Evolutionary conservation across 2,329 filamentous ascomycete species (phyloP).

Genomic region (Emmonsiellopsis sp.): DNA sequence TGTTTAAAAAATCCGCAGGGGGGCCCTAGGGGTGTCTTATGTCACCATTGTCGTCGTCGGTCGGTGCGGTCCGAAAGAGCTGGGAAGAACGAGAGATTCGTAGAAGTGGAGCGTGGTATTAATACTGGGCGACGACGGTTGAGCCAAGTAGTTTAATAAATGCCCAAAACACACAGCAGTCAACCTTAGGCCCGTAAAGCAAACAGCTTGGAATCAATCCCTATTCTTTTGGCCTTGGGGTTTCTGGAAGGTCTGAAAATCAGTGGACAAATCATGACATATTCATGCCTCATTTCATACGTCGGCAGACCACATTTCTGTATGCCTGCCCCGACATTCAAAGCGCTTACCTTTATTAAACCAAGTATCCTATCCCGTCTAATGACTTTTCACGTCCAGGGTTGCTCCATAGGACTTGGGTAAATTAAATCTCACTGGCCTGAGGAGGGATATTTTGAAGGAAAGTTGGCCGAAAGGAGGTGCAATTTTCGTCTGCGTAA

Average conservation of each 20-base stretch:
- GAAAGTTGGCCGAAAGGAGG: no score
- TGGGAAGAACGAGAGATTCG: neutral
- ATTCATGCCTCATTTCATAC: neutral
- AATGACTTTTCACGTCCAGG: no score
- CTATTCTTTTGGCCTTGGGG: neutral
- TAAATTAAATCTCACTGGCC: no score
- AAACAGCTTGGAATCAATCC: neutral
- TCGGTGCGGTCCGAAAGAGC: neutral
- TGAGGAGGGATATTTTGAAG: no score
- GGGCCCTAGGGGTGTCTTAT: neutral
- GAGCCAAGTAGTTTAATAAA: constrained; percentile 1
- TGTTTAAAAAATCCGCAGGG: neutral
- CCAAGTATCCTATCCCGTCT: no score
- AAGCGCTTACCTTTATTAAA: no score
- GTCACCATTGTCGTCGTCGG: neutral
- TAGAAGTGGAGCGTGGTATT: neutral
- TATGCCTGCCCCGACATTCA: no score
- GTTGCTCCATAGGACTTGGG: no score
- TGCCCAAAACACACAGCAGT: neutral
- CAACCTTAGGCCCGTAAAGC: neutral
- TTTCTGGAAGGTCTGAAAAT: constrained; percentile 1
- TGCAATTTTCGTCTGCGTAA: no score
- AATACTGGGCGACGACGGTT: neutral
- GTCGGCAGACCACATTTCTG: no score
- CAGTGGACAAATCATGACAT: neutral